Conservation (phyloP, 495 filamentous ascomycete genomes). For the Neurospora sp. region DNA sequence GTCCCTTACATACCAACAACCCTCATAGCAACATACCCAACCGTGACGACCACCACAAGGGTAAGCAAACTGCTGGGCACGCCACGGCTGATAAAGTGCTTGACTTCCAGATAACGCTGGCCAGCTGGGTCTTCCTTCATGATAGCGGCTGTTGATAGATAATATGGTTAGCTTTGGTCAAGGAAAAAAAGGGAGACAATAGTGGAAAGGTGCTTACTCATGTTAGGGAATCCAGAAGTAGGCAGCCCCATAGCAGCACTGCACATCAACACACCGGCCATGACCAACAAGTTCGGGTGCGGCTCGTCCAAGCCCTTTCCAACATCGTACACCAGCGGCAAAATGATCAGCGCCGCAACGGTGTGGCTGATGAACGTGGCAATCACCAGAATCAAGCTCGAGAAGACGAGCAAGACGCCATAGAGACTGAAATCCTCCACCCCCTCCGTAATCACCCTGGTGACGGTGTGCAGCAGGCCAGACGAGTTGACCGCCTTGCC, state of each 20-base stretch:
- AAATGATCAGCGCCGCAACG: conserved; percentile 87
- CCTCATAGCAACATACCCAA: conserved; percentile 82
- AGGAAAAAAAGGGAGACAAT: not conserved
- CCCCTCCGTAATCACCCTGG: conserved; percentile 54
- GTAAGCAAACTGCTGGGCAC: conserved; percentile 76
- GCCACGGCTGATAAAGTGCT: conserved; percentile 86
- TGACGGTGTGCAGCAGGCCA: conserved; percentile 84
- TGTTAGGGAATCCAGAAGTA: conserved; percentile 95
- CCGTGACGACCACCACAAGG: conserved; percentile 70
- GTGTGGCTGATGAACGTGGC: conserved; percentile 98
- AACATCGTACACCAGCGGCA: conserved; percentile 81
- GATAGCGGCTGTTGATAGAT: conserved; percentile 60
- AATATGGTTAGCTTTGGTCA: not conserved
- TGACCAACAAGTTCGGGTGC: conserved; percentile 90
- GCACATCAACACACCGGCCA: conserved; percentile 60
- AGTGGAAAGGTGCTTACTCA: conserved; percentile 60
- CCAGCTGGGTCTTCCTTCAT: conserved; percentile 97
- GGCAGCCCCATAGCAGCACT: conserved; percentile 78
- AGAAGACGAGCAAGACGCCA: conserved; percentile 77
- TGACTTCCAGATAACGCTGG: conserved; percentile 81
- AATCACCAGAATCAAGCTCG: conserved; percentile 75
- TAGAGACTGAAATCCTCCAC: conserved; percentile 80
- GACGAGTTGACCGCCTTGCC: conserved; percentile 93
- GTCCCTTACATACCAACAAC: conserved; percentile 54
- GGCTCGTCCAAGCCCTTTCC: conserved; percentile 76